A percentile compares a stretch with the other conserved stretches of the same genome.
Evolutionary conservation across 768 basidiomycete species (phyloP).

Genomic region (Cystofilobasidium bisporidii): DNA sequence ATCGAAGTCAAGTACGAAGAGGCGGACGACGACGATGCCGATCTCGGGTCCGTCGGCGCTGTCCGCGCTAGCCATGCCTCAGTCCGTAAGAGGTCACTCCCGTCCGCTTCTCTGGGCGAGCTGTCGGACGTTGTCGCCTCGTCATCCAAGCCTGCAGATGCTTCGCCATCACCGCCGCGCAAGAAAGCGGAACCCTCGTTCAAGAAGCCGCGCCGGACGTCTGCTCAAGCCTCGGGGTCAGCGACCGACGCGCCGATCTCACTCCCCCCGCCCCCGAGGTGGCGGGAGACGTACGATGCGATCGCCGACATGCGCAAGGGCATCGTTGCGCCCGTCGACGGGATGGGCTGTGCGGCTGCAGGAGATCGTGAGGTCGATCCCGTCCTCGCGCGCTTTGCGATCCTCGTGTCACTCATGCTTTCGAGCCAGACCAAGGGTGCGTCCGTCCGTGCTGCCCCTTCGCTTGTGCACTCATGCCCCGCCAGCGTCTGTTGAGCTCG

Average conservation of each 20-base stretch:
- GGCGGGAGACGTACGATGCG: slow-evolving; percentile 5
- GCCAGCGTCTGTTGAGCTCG: too few relatives aligned
- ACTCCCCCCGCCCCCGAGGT: slow-evolving; percentile 1
- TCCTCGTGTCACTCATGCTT: slow-evolving; percentile 17
- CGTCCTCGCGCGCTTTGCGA: slow-evolving; percentile 3
- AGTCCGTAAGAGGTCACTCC: neutral
- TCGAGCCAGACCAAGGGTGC: slow-evolving; percentile 21
- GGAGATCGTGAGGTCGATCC: neutral
- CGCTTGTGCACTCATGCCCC: too few relatives aligned
- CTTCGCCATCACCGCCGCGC: neutral
- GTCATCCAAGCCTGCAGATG: neutral
- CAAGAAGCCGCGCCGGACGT: neutral
- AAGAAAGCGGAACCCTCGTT: neutral
- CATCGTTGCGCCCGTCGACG: slow-evolving; percentile 18
- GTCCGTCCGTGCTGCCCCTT: neutral
- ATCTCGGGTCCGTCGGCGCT: too few relatives aligned
- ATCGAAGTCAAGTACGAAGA: neutral
- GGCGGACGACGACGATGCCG: neutral
- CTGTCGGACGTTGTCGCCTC: neutral
- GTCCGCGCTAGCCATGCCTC: neutral
- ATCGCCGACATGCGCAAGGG: neutral
- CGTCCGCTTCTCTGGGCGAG: too few relatives aligned
- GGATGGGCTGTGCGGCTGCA: slow-evolving; percentile 21
- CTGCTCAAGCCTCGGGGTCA: neutral
- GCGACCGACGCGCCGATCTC: neutral